Base-by-base conservation (phyloP, 768 basidiomycete species). In the Galerina marginata region DNA sequence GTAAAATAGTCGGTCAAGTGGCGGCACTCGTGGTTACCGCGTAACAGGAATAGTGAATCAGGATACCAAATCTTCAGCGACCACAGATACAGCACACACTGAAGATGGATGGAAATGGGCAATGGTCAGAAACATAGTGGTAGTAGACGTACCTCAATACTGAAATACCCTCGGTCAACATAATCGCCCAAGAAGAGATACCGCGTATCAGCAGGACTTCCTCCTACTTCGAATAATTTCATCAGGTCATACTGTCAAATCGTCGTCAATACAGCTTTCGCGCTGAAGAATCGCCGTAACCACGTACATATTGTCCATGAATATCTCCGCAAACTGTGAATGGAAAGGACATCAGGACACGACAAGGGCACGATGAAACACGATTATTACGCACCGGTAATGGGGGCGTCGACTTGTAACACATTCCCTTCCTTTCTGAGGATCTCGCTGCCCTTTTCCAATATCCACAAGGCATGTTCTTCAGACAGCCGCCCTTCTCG, bases 61-160 rank as follows among this genome's bases (percentile, higher is more conserved):
- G 97, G 97, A 75, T 98, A 99, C 95, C 96, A 98, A 74, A 99
- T 98, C 81, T 99, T 99, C 74, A 99, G 83, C 2, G 95, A 86
- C 96, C 96, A 99, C 29, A 99, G 84, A 75, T 99, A 99, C 47
- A 99, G 80, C 16, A 99, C 96, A 72, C 96, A 99, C 96, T 99
- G 74, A 37, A 60, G 56, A 36, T 48, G 39, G 50, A 58, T 61
- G 57, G 49, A 40, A 39, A 16, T 66, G 58, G 16, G 53, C 55
- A 29, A 37, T 20, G 11, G 29, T 20, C 44, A 25, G 33, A 33
- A 38, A 38, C 14, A 43, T 33, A 38, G 25, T 11, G 43, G 25
- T 26, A 48, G 46, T 53, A 44, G 52, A 67, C 80, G 54, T 54
- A 91, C 93, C 83, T 95, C 94, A 65, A 95, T 93, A 68, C 92